Conservation (phyloP, 495 filamentous ascomycete genomes). For the Talaromyces ruber region DNA sequence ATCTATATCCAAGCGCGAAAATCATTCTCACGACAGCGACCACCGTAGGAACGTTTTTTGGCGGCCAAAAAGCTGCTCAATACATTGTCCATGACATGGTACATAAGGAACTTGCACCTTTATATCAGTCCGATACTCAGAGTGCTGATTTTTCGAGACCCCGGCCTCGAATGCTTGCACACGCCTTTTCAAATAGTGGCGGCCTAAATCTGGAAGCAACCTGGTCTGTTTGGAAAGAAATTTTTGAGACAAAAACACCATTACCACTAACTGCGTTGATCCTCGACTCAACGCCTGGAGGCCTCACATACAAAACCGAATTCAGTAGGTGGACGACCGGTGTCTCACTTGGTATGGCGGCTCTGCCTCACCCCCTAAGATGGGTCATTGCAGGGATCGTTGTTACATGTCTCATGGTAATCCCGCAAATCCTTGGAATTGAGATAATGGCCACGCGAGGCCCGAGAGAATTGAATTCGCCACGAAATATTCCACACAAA, state of each 20-base stretch:
- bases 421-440: slow-evolving; percentile 5
- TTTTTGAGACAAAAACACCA: neutral
- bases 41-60: slow-evolving; percentile 10
- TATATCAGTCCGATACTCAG: neutral
- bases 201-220: slow-evolving; percentile 6
- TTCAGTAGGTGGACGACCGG: slow-evolving; percentile 6
- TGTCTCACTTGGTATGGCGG: slow-evolving; percentile 8
- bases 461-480: slow-evolving; percentile 4
- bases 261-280: slow-evolving; percentile 10
- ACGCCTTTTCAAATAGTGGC: slow-evolving; percentile 17
- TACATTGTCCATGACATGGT: slow-evolving; percentile 4
- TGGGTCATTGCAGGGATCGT: slow-evolving; percentile 2
- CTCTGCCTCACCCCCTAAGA: slow-evolving; percentile 4
- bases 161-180: slow-evolving; percentile 10
- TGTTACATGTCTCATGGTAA: slow-evolving; percentile 3
- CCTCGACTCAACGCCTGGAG: slow-evolving; percentile 16
- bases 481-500: slow-evolving; percentile 1
- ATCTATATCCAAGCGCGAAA: slow-evolving; percentile 25
- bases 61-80: slow-evolving; percentile 5
- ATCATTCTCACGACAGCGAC: slow-evolving; percentile 19
- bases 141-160: neutral
- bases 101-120: neutral
- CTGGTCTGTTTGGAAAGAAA: slow-evolving; percentile 8
- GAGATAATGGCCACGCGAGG: slow-evolving; percentile 6
- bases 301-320: slow-evolving; percentile 3